Evolutionary conservation across 345 rosid species (phyloP), one percentile per base, ranked within the genome.

Genomic region (Corchorus capsularis): DNA sequence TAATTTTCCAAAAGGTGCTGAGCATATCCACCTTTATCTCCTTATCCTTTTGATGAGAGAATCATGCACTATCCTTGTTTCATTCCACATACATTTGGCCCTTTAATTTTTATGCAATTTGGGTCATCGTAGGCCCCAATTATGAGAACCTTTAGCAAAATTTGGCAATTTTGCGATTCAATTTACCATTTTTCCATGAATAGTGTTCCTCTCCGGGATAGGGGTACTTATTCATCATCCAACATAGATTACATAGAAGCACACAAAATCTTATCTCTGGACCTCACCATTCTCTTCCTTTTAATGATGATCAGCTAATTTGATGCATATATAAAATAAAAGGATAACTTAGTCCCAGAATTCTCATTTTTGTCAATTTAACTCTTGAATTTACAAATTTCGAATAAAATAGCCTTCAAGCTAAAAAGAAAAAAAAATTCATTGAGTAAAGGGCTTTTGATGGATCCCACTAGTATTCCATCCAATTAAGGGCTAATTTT

Each of bases 11-110:
- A 81, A 82, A 57, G 81, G 32, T 70, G 75, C 67, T 8, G 35
- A 71, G 81, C 82, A 78, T 81, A 76, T 85, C 86, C 77, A 10
- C 74, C 81, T 77, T 77, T 81, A 84, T 79, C 86, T 78, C 83
- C 82, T 85, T 87, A 84, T 84, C 88, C 81, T 82, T 60, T 66
- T 59, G 61, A 34, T 11, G 79, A 79, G 71, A 70, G 77, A 57
- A 80, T 78, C 80, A 50, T 64, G 74, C 80, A 68, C 78, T 67
- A 72, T 76, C 79, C 73, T 75, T 62, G 76, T 66, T 76, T 70
- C 87, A 43, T 46, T 60, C 63, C 49, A 47, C 63, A 39, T 27
- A 43, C 76, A 35, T 39, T 11, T 60, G 35, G 32, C 32, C 16
- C 78, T 35, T 75, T 45, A 34, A 5, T 73, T 6, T 27, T 27